Conservation (phyloP, 805 yeast species). For the Wickerhamomyces canadensis region DNA sequence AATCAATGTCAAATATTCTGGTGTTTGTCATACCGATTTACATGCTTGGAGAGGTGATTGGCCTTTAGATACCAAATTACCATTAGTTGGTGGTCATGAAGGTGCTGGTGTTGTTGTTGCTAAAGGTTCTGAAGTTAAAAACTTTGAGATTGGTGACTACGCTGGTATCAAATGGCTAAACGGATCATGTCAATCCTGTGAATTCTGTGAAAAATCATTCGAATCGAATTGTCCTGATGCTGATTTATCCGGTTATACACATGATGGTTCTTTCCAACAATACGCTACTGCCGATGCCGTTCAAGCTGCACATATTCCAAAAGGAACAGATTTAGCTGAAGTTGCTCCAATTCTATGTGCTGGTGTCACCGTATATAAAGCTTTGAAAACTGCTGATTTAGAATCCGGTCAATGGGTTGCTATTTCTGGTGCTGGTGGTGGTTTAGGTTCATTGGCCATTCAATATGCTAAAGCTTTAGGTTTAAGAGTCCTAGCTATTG, state of each 20-base stretch:
- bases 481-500: constrained; percentile 64
- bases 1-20: constrained; percentile 65
- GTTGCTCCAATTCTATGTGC: constrained; percentile 45
- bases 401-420: constrained; percentile 71
- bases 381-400: constrained; percentile 53
- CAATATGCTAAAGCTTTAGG: constrained; percentile 81
- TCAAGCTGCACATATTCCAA: constrained; percentile 57
- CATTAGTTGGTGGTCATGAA: constrained; percentile 70
- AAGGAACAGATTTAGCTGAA: constrained; percentile 53
- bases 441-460: constrained; percentile 72
- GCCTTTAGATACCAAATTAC: constrained; percentile 50
- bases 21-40: constrained; percentile 71
- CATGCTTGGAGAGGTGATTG: constrained; percentile 46
- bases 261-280: constrained; percentile 50
- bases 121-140: constrained; percentile 52
- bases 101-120: constrained; percentile 72
- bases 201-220: constrained; percentile 51
- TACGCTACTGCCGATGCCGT: constrained; percentile 63
- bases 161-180: constrained; percentile 72
- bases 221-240: constrained; percentile 69
- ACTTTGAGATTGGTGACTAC: constrained; percentile 58
- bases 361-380: constrained; percentile 60
- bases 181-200: constrained; percentile 64
- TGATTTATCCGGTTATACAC: constrained; percentile 53
- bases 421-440: constrained; percentile 79